Base-by-base conservation (phyloP, 306 rosid genomes). In the Gynostemma pentaphyllum region DNA sequence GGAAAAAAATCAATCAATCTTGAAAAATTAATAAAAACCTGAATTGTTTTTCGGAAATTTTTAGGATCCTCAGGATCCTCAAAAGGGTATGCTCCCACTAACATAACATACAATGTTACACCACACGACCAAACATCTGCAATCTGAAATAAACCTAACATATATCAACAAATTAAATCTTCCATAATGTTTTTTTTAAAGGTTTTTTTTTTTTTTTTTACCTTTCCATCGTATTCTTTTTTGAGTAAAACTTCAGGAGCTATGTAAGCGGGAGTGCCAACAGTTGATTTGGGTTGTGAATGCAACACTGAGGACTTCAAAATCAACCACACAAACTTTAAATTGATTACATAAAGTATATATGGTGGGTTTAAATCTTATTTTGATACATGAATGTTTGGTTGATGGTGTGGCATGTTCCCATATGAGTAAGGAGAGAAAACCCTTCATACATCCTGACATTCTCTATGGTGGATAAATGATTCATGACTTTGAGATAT, bases 111-210 rank as follows among this genome's bases (percentile, higher is more conserved):
- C 54, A 90, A 78, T 45, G 97, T 90, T 78, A 90, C 95, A 70
- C 97, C 97, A 79, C 97, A 87, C 54, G 97, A 90, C 97, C 97
- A 90, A 0, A 90, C 97, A 69, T 90, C 97, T 10, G 97, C 97
- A 69, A 87, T 85, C 97, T 90, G 85, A 68, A 53, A 29, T 7
- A 40, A 10, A 7, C 48, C 0, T 22, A 32, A 40, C 65, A 26
- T 14, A 14, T 5, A 22, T 6, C 30, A 39, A 39, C 9, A 39
- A 4, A 4, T 4, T 5, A 39, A 9, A 5, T 39, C 9, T 39
- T 39, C 9, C 42, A 39, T 39, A 5, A 39, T 39, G 7, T 4
- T 5, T 39, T 39, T 39, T 39, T 9, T 4, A 39, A 5, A 39
- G 5, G 9, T 4, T 39, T 39, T 16, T 16, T 6, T 34, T 6